Percentiles rank a stretch among this genome's conserved stretches.
These are phyloP conservation scores for Punica granatum DNA, from an alignment of 345 rosid genomes.

Conservation along the genomic window DNA sequence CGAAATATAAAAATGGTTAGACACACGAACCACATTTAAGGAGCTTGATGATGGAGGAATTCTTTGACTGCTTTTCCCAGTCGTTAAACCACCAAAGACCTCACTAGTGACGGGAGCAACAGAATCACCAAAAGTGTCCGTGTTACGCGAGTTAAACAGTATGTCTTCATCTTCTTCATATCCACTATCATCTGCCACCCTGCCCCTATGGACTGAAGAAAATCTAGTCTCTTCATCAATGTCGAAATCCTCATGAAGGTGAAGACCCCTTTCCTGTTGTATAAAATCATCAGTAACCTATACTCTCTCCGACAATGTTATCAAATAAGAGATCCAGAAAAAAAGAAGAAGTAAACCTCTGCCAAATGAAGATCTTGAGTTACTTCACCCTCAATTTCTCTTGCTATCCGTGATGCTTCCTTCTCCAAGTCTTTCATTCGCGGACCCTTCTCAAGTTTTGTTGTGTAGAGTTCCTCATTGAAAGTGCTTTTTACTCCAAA, in stretches of 20 bases:
- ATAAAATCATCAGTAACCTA: constrained; percentile 11
- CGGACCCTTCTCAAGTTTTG: constrained; percentile 73
- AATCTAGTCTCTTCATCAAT: constrained; percentile 80
- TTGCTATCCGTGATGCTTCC: constrained; percentile 77
- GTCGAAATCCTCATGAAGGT: constrained; percentile 46
- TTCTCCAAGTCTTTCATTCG: constrained; percentile 52
- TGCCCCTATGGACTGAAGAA: constrained; percentile 65
- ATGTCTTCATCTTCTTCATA: constrained; percentile 60
- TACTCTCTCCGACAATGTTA: constrained; percentile 4
- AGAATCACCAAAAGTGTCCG: constrained; percentile 52
- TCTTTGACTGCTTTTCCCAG: constrained; percentile 35
- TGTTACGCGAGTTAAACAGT: constrained; percentile 45
- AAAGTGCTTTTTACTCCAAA: constrained; percentile 93
- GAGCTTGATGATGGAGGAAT: constrained; percentile 37
- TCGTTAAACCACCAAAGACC: constrained; percentile 24
- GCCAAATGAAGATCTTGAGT: constrained; percentile 86
- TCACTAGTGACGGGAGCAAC: constrained; percentile 31
- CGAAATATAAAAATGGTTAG: not conserved
- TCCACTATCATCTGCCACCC: constrained; percentile 64
- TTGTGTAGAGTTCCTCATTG: constrained; percentile 81
- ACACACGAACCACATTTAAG: constrained; percentile 32
- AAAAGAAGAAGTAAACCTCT: constrained; percentile 44
- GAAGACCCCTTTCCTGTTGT: constrained; percentile 77
- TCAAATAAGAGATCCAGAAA: constrained; percentile 6
- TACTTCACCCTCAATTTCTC: constrained; percentile 87